These are phyloP conservation scores for Malus hybrid DNA, from an alignment of 331 rosid genomes.

Conservation along the genomic window DNA sequence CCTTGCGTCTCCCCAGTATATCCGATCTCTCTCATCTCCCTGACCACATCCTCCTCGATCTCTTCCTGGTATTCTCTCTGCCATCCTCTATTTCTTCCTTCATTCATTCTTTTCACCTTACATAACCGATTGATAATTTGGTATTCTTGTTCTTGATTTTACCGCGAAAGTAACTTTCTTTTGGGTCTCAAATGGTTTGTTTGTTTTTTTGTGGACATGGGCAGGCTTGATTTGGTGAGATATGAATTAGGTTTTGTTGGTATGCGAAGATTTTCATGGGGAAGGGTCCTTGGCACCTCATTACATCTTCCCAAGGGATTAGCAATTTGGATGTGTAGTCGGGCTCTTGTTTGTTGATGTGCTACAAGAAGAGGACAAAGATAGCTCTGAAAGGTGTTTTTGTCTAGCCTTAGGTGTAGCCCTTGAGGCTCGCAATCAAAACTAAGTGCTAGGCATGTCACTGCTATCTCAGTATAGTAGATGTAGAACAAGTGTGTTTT, in stretches of 20 bases:
- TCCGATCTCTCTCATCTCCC: slow-evolving; percentile 88
- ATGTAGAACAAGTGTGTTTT: too few species aligned
- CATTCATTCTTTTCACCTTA: not conserved
- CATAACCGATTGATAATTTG: not conserved
- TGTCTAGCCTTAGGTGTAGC: too few species aligned
- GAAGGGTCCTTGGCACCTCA: too few species aligned
- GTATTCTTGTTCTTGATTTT: not conserved
- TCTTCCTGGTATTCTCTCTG: slow-evolving; percentile 42
- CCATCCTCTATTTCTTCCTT: not conserved
- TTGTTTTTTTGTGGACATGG: not conserved
- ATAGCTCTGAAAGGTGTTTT: too few species aligned
- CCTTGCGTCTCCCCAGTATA: slow-evolving; percentile 26
- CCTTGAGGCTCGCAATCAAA: too few species aligned
- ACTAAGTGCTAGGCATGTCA: too few species aligned
- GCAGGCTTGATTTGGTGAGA: not conserved
- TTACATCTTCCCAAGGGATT: too few species aligned
- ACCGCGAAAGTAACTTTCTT: not conserved
- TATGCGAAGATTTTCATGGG: too few species aligned
- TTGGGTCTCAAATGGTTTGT: not conserved
- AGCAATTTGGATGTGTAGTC: too few species aligned
- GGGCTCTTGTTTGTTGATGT: too few species aligned
- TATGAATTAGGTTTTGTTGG: not conserved
- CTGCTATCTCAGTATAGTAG: too few species aligned
- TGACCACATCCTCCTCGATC: slow-evolving; percentile 85
- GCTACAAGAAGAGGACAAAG: too few species aligned